Evolutionary conservation across 1,284 basidiomycete genomes (phyloP), one percentile per base, ranked within the genome.

Genomic region (Microbotryum scabiosae): DNA sequence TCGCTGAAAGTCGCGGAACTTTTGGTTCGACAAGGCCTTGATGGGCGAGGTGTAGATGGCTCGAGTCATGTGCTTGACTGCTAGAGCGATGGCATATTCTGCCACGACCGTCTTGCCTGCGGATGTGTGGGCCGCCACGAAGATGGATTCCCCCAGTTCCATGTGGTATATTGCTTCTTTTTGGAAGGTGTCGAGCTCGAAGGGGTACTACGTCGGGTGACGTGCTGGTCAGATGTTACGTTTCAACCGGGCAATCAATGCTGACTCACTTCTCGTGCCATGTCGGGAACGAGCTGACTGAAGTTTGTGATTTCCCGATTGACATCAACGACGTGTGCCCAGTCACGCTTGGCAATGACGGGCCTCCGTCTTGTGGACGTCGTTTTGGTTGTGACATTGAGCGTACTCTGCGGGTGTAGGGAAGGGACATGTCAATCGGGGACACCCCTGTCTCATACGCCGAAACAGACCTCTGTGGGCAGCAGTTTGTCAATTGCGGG

Each of bases 61-160:
- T 63, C 93, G 83, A 23, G 96, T 98, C 93, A 99, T 97, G 76
- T 99, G 96, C 74, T 94, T 94, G 62, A 86, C 86, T 4, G 96
- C 93, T 1, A 99, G 80, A 4, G 93, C 89, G 67, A 98, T 97
- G 5, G 96, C 96, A 75, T 98, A 99, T 74, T 99, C 96, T 1
- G 96, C 94, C 1, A 99, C 96, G 6, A 98, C 96, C 0, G 96
- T 98, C 77, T 99, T 98, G 56, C 96, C 96, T n/a, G 96, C 96
- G 36, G 90, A 94, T 2, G 96, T 99, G 76, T 99, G 96, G 4
- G 96, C 96, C 6, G 96, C 96, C 20, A 98, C 93, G 75, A 99
- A 99, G 21, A 99, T 94, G 18, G 90, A 93, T 72, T 99, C 90
- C 20, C 93, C 94, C 80, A 90, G 87, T 75, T 99, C 96, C 16